A percentile compares a stretch with the other conserved stretches of the same genome.
Evolutionary conservation across 257 asterid species (phyloP).

Genomic region (Agastache rugosa): DNA sequence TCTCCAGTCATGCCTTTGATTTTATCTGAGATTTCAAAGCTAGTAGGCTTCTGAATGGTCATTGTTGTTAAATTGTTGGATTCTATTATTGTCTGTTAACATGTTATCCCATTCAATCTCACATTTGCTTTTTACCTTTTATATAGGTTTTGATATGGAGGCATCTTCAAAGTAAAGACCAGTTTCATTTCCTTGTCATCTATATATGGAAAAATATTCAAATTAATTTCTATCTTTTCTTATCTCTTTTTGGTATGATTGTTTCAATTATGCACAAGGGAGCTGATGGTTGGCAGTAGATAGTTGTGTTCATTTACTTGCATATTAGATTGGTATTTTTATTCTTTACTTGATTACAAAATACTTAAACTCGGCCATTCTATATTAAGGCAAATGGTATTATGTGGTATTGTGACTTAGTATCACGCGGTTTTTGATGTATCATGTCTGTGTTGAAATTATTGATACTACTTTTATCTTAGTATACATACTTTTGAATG

Average conservation of each 20-base stretch:
- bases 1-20: no score
- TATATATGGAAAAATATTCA: no score
- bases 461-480: neutral
- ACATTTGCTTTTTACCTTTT: conserved; percentile 26
- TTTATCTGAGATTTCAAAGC: no score
- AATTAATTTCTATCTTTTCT: no score
- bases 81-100: conserved; percentile 10
- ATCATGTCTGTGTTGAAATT: neutral
- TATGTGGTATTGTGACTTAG: neutral
- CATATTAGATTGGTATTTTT: neutral
- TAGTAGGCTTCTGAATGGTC: no score
- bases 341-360: neutral
- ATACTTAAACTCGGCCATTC: neutral
- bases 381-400: neutral
- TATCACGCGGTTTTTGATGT: neutral
- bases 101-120: conserved; percentile 31
- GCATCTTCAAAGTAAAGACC: conserved; percentile 78
- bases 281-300: no score
- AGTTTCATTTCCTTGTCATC: conserved; percentile 35
- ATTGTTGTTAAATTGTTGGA: conserved; percentile 4
- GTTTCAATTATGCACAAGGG: no score
- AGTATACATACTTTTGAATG: no score
- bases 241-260: no score
- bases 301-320: no score
- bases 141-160: conserved; percentile 92